Percentiles rank a stretch among this genome's conserved stretches.
phyloP scores from a whole-genome alignment of 257 asterid genomes.

The Nicotiana paniculata region DNA sequence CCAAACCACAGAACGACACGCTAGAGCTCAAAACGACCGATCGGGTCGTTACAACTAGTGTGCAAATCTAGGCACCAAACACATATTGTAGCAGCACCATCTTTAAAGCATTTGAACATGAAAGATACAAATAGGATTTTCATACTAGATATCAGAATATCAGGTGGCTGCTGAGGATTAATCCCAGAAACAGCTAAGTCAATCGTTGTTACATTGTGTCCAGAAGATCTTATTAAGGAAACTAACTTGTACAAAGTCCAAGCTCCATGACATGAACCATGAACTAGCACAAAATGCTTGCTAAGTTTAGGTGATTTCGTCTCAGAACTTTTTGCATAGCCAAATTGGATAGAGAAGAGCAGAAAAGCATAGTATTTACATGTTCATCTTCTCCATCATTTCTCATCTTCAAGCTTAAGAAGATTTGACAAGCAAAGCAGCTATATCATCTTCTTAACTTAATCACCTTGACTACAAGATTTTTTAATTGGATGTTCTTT shows the following conservation, averaged over 20 bases:
- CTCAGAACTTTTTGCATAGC: not conserved
- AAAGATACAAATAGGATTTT: too few relatives aligned
- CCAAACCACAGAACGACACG: too few relatives aligned
- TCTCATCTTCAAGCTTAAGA: not conserved
- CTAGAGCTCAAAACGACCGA: too few relatives aligned
- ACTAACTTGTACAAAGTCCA: slow-evolving; percentile 32
- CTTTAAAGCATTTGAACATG: too few relatives aligned
- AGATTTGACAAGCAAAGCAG: not conserved
- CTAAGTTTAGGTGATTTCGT: not conserved
- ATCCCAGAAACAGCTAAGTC: slow-evolving; percentile 14
- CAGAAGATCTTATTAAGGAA: not conserved
- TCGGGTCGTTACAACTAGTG: too few relatives aligned
- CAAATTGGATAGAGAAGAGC: not conserved
- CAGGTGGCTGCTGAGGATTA: not conserved
- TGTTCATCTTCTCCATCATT: not conserved
- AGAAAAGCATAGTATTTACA: not conserved
- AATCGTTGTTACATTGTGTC: slow-evolving; percentile 17
- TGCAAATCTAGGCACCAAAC: too few relatives aligned
- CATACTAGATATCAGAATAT: not conserved
- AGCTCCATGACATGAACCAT: slow-evolving; percentile 27
- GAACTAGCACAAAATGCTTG: slow-evolving; percentile 28
- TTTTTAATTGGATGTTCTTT: not conserved
- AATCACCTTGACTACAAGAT: not conserved
- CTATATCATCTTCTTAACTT: not conserved
- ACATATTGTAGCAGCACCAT: too few relatives aligned